phyloP scores from a whole-genome alignment of 768 basidiomycete genomes.

The Megacollybia marginata region DNA sequence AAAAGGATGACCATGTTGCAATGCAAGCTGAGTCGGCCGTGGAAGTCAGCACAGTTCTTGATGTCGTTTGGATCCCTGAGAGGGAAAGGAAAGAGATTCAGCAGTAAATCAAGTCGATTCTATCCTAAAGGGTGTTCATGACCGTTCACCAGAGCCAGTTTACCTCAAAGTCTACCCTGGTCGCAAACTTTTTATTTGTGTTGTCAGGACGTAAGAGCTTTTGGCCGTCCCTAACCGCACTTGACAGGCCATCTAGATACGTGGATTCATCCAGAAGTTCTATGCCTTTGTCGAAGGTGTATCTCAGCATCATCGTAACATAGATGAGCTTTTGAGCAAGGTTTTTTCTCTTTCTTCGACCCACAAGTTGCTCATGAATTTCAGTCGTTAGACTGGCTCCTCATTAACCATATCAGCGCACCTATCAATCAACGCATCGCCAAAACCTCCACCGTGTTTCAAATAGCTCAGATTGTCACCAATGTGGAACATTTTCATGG shows the following conservation, averaged over 20 bases:
- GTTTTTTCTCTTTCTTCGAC: slow-evolving; percentile 29
- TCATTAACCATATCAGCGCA: slow-evolving; percentile 70
- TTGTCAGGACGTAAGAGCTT: slow-evolving; percentile 67
- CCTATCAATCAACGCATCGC: slow-evolving; percentile 69
- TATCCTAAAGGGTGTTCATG: not conserved
- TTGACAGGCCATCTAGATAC: slow-evolving; percentile 44
- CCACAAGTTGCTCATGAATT: slow-evolving; percentile 3
- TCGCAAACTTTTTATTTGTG: slow-evolving; percentile 93
- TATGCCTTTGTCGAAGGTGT: slow-evolving; percentile 96
- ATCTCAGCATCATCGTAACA: slow-evolving; percentile 82
- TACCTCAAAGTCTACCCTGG: slow-evolving; percentile 82
- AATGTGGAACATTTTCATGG: slow-evolving; percentile 90
- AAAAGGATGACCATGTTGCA: slow-evolving; percentile 81
- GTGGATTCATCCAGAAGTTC: slow-evolving; percentile 88
- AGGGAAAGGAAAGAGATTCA: slow-evolving; percentile 53
- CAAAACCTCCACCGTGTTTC: slow-evolving; percentile 73
- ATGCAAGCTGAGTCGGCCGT: slow-evolving; percentile 61
- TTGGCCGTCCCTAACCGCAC: not conserved
- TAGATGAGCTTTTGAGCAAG: slow-evolving; percentile 86
- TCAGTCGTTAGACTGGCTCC: slow-evolving; percentile 80
- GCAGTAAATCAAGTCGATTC: slow-evolving; percentile 30
- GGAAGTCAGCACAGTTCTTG: slow-evolving; percentile 71
- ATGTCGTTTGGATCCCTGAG: slow-evolving; percentile 75
- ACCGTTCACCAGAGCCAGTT: slow-evolving; percentile 35
- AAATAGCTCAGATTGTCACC: slow-evolving; percentile 87